Percentiles rank a stretch among this genome's conserved stretches.
These are phyloP conservation scores for Croton laevigatus DNA, from an alignment of 441 rosid genomes.

Conservation along the genomic window DNA sequence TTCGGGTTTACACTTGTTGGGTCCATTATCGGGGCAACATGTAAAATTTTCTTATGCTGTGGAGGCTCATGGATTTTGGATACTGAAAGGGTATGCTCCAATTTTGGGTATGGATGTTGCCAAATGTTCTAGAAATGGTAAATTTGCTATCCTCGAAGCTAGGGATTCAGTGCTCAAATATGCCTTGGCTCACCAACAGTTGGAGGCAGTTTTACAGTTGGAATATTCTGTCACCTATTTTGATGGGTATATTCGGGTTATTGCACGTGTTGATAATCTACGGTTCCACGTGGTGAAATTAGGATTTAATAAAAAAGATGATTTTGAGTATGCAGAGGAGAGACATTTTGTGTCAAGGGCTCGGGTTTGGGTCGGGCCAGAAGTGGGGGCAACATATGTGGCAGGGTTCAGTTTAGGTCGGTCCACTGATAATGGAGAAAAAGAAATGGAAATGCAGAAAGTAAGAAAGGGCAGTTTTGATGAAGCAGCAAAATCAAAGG, in stretches of 20 bases:
- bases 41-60: slow-evolving; percentile 55
- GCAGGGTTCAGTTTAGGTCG: slow-evolving; percentile 53
- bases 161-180: slow-evolving; percentile 68
- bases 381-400: slow-evolving; percentile 66
- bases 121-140: slow-evolving; percentile 25
- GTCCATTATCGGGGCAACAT: slow-evolving; percentile 29
- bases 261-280: slow-evolving; percentile 60
- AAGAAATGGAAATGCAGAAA: slow-evolving; percentile 47
- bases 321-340: slow-evolving; percentile 39
- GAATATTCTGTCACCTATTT: slow-evolving; percentile 53
- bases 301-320: slow-evolving; percentile 46
- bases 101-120: slow-evolving; percentile 54
- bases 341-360: slow-evolving; percentile 62
- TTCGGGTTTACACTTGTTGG: slow-evolving; percentile 44
- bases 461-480: slow-evolving; percentile 31
- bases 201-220: slow-evolving; percentile 63
- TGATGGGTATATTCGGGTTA: slow-evolving; percentile 62
- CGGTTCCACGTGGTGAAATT: slow-evolving; percentile 65
- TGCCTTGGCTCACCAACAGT: slow-evolving; percentile 75
- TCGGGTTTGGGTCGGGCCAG: slow-evolving; percentile 80
- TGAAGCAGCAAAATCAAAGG: slow-evolving; percentile 46
- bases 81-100: slow-evolving; percentile 65
- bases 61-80: slow-evolving; percentile 85
- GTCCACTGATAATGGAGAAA: slow-evolving; percentile 46
- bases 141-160: slow-evolving; percentile 43